Conservation (phyloP, 805 yeast species). For the Millerago galiae region DNA sequence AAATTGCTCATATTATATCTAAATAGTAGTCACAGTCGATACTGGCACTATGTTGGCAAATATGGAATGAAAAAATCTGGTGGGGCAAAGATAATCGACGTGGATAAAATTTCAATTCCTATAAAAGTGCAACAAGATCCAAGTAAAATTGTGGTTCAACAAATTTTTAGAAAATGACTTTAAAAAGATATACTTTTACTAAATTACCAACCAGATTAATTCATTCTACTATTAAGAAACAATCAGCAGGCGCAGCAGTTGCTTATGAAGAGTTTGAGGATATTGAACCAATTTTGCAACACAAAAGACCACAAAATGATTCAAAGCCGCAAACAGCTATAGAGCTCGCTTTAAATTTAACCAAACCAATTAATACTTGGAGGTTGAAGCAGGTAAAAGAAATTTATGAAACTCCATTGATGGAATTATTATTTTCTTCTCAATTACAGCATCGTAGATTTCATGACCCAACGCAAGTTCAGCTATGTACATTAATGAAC, state of each 20-base stretch:
- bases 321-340: conserved; percentile 12
- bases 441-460: conserved; percentile 59
- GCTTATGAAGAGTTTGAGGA: conserved; percentile 1
- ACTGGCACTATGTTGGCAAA: too few relatives aligned
- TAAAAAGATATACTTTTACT: conserved; percentile 2
- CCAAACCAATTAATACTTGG: conserved; percentile 41
- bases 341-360: conserved; percentile 26
- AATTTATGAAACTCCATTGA: conserved; percentile 60
- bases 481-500: conserved; percentile 67
- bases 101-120: too few relatives aligned
- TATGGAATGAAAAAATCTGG: too few relatives aligned
- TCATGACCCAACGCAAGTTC: conserved; percentile 66
- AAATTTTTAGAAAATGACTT: background rate
- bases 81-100: too few relatives aligned
- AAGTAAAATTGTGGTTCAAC: background rate
- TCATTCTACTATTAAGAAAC: conserved; percentile 1
- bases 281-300: background rate
- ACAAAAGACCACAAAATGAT: background rate
- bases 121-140: too few relatives aligned
- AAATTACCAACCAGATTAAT: conserved; percentile 1
- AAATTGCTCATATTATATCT: background rate
- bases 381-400: conserved; percentile 50
- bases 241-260: background rate
- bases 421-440: conserved; percentile 53
- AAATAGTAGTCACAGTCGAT: too few relatives aligned